A percentile compares a stretch with the other conserved stretches of the same genome.
Evolutionary conservation across 768 basidiomycete species (phyloP).

Genomic region (Leccinum incarnatum): DNA sequence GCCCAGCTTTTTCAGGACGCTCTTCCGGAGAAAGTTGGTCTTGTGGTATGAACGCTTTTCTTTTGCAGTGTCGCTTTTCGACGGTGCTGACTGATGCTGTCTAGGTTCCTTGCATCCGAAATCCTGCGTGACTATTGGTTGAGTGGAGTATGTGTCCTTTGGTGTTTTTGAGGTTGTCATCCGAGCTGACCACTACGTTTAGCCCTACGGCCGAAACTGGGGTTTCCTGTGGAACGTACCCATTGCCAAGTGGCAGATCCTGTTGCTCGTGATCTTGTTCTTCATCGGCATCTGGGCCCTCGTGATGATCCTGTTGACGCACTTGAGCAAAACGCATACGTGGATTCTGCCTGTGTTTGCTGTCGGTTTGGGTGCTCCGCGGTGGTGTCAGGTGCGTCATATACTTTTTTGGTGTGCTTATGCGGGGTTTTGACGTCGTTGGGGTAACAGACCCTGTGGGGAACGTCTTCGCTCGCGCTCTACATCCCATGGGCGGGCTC

Average conservation of each 20-base stretch:
- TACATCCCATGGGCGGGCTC: slow-evolving; percentile 93
- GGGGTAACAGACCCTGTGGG: slow-evolving; percentile 76
- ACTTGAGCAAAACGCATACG: slow-evolving; percentile 91
- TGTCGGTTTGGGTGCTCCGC: slow-evolving; percentile 88
- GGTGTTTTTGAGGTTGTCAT: neutral
- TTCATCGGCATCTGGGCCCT: slow-evolving; percentile 85
- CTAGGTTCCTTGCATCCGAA: slow-evolving; percentile 83
- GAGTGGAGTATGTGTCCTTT: slow-evolving; percentile 60
- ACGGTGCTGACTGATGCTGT: neutral
- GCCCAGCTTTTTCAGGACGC: slow-evolving; percentile 84
- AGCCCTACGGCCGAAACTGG: slow-evolving; percentile 96
- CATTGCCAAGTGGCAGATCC: slow-evolving; percentile 80
- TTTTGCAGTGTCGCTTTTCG: neutral
- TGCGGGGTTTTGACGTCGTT: slow-evolving; percentile 2
- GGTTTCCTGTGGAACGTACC: slow-evolving; percentile 85
- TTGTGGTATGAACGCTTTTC: slow-evolving; percentile 53
- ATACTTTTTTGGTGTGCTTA: neutral
- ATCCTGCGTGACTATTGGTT: slow-evolving; percentile 91
- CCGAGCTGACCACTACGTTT: slow-evolving; percentile 13
- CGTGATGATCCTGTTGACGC: slow-evolving; percentile 70
- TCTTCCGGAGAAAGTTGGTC: slow-evolving; percentile 88
- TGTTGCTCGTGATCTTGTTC: slow-evolving; percentile 77
- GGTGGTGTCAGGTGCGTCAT: slow-evolving; percentile 84
- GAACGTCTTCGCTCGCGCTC: slow-evolving; percentile 87
- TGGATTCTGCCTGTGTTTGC: slow-evolving; percentile 95